These are phyloP conservation scores for Capronia americana DNA, from an alignment of 2,329 filamentous ascomycete genomes.

Conservation along the genomic window DNA sequence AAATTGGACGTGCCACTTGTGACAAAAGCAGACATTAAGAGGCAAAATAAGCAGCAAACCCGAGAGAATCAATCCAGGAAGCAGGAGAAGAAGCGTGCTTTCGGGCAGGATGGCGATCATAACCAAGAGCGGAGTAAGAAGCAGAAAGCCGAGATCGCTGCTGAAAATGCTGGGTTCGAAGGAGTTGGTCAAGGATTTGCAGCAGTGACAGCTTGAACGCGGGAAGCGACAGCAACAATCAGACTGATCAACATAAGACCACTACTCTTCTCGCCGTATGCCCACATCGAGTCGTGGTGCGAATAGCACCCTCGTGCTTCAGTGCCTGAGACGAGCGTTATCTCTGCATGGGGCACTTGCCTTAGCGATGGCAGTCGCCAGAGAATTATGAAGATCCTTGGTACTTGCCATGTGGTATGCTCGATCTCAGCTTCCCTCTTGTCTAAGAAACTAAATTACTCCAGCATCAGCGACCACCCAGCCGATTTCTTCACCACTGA, in stretches of 20 bases:
- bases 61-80: constrained; percentile 34
- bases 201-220: constrained; percentile 30
- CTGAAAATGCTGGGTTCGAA: constrained; percentile 39
- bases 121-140: constrained; percentile 34
- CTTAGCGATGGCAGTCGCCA: not conserved
- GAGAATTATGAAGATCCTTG: not conserved
- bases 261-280: not conserved
- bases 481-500: not conserved
- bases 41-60: constrained; percentile 36
- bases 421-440: not conserved
- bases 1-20: constrained; percentile 59
- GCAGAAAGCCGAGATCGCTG: constrained; percentile 38
- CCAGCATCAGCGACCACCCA: not conserved
- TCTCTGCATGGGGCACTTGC: no score
- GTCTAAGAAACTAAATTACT: not conserved
- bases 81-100: constrained; percentile 33
- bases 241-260: not conserved
- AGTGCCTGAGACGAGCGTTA: not conserved
- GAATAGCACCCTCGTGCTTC: not conserved
- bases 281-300: not conserved
- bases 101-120: constrained; percentile 20
- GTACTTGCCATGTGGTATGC: not conserved
- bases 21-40: constrained; percentile 38
- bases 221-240: not conserved
- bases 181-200: constrained; percentile 36